Evolutionary conservation across 352 stramenopile genomes (phyloP).

Genomic region (Blastocystis sp.): DNA sequence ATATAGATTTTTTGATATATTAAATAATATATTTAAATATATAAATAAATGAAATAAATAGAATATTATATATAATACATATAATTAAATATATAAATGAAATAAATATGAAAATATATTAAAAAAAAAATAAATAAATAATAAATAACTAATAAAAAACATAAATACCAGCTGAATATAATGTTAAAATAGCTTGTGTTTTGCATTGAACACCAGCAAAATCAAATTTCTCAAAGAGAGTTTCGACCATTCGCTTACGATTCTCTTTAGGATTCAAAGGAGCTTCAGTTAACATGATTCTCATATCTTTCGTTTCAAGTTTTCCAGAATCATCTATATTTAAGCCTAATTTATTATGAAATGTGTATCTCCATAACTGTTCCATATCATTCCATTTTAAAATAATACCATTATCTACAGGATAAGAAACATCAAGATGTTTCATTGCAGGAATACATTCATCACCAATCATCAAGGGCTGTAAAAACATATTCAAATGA

Average conservation of each 20-base stretch:
- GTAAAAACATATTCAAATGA: slow-evolving; percentile 43
- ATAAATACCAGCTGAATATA: slow-evolving; percentile 60
- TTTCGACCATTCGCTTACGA: slow-evolving; percentile 65
- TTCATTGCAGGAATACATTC: slow-evolving; percentile 51
- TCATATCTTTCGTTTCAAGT: slow-evolving; percentile 49
- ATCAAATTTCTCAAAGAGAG: slow-evolving; percentile 73
- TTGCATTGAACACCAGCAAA: slow-evolving; percentile 67
- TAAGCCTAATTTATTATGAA: slow-evolving; percentile 65
- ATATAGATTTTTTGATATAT: background rate
- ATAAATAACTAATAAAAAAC: too few species aligned
- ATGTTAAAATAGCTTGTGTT: slow-evolving; percentile 70
- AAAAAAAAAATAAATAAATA: too few species aligned
- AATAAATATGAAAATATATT: too few species aligned
- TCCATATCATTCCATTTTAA: slow-evolving; percentile 90
- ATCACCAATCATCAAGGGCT: slow-evolving; percentile 82
- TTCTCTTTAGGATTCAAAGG: slow-evolving; percentile 71
- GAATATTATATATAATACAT: too few species aligned
- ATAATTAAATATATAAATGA: too few species aligned
- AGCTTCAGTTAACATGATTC: slow-evolving; percentile 70
- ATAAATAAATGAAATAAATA: too few species aligned
- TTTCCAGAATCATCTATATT: slow-evolving; percentile 38
- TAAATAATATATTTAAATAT: too few species aligned
- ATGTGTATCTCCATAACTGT: slow-evolving; percentile 84
- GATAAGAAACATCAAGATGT: slow-evolving; percentile 49
- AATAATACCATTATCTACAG: slow-evolving; percentile 79